These are phyloP conservation scores for Haplographium delicatum DNA, from an alignment of 495 filamentous ascomycete genomes.

Conservation along the genomic window DNA sequence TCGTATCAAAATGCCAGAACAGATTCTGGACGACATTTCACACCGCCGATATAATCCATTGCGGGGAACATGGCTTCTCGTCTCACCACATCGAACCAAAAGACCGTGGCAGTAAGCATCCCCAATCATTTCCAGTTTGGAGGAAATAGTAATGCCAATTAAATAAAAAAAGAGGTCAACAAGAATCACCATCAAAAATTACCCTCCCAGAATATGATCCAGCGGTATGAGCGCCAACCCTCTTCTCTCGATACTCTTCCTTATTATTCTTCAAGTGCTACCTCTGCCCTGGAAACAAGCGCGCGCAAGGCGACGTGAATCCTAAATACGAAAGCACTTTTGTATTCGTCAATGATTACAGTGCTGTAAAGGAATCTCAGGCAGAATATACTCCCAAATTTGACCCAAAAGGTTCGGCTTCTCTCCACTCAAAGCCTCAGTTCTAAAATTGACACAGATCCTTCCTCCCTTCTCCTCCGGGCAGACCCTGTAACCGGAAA, in stretches of 20 bases:
- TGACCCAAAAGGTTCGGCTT: slow-evolving; percentile 41
- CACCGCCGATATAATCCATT: slow-evolving; percentile 93
- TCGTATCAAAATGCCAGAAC: slow-evolving; percentile 45
- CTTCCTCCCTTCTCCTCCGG: slow-evolving; percentile 72
- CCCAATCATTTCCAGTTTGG: not conserved
- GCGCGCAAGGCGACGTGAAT: slow-evolving; percentile 86
- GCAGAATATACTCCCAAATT: slow-evolving; percentile 55
- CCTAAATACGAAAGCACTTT: slow-evolving; percentile 84
- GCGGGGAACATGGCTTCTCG: slow-evolving; percentile 82
- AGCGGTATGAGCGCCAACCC: slow-evolving; percentile 38
- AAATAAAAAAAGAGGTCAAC: slow-evolving; percentile 67
- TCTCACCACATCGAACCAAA: slow-evolving; percentile 94
- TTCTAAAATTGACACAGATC: slow-evolving; percentile 37
- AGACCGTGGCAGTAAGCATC: slow-evolving; percentile 91
- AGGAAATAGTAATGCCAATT: not conserved
- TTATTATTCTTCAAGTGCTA: slow-evolving; percentile 57
- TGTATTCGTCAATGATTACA: slow-evolving; percentile 96
- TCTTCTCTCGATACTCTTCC: not conserved
- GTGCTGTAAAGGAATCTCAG: slow-evolving; percentile 92
- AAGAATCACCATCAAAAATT: slow-evolving; percentile 75
- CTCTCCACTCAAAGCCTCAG: not conserved
- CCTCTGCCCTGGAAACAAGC: slow-evolving; percentile 89
- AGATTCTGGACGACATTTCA: slow-evolving; percentile 92
- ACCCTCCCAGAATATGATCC: slow-evolving; percentile 78
- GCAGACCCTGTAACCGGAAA: slow-evolving; percentile 87